Conservation (phyloP, 192 early-diverging fungal species). For the Backusella sp. region DNA sequence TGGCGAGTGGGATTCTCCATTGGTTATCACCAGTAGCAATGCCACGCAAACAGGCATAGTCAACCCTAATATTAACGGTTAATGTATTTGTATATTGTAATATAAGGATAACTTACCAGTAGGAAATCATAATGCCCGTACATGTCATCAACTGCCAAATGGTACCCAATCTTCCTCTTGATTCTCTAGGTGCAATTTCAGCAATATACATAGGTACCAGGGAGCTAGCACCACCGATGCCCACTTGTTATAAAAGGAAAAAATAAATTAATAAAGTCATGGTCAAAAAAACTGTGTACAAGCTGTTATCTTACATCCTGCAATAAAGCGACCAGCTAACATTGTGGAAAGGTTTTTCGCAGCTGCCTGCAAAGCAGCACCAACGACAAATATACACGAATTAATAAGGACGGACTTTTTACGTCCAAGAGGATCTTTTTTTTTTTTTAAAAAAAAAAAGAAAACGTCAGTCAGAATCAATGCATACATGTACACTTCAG, state of each 20-base stretch:
- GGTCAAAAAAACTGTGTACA: background rate
- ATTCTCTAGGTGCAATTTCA: constrained; percentile 23
- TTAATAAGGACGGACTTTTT: constrained; percentile 55
- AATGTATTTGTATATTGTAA: background rate
- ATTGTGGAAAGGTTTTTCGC: constrained; percentile 50
- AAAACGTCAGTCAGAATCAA: background rate
- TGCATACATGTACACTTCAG: background rate
- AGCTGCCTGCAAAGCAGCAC: constrained; percentile 63
- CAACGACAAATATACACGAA: constrained; percentile 58
- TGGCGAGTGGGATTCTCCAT: constrained; percentile 36
- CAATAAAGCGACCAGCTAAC: constrained; percentile 66
- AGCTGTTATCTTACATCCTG: constrained; percentile 42
- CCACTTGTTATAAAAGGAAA: background rate
- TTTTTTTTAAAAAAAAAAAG: background rate
- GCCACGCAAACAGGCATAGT: constrained; percentile 17
- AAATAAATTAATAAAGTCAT: background rate
- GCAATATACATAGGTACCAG: constrained; percentile 18
- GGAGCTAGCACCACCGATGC: constrained; percentile 4
- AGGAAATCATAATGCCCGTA: constrained; percentile 51
- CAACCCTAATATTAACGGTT: constrained; percentile 5
- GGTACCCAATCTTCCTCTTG: constrained; percentile 33
- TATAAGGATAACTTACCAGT: constrained; percentile 27
- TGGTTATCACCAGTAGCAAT: background rate
- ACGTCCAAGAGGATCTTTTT: constrained; percentile 51
- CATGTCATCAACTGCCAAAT: constrained; percentile 30